Evolutionary conservation across 2,329 filamentous ascomycete species (phyloP), one percentile per base, ranked within the genome.

Genomic region (Aspergillus aculeatus): DNA sequence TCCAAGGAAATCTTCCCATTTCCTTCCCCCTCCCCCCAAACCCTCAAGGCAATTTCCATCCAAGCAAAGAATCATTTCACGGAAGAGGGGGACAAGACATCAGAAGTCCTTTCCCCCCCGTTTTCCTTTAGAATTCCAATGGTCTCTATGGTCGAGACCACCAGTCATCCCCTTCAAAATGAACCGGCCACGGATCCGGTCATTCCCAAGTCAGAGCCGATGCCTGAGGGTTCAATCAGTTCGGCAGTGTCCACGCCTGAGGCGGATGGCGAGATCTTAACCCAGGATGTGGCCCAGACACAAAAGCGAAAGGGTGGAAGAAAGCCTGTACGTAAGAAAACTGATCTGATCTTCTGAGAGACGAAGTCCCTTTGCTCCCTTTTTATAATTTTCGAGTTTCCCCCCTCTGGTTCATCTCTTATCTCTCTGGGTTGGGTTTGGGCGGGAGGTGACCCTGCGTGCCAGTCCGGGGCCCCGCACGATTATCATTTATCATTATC

Each of bases 301-400:
- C 92, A 93, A 74, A 99, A 99, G 83, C 88, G 95, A 73, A 99
- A 99, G 82, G 95, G 95, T 72, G 95, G 95, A 63, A 89, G 95
- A 73, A 99, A 98, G 82, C 95, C 95, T 73, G 95, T 98, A 87
- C 78, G 86, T 83, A 67, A 68, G 59, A 66, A 52, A 35, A 51
- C 56, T 50, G 14, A 19, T 38, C 47, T 31, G 41, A 48, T 35
- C 38, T 51, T 54, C 41, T 12, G 32, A 35, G 14, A 5, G 14
- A 35, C 32, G 32, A 35, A 35, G 41, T 54, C 38, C 52, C 50
- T 54, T 52, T 58, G 41, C 29, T 32, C 54, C 47, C 52, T 54
- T 59, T 16, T 53, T 58, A 54, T 59, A 51, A 14, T 44, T 7
- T 35, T 29, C 60, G 53, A 50, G 54, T 59, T 53, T 55, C 41